A percentile compares a stretch with the other conserved stretches of the same genome.
These are phyloP conservation scores for Erysimum cheiranthoides DNA, from an alignment of 345 rosid species.

Conservation along the genomic window DNA sequence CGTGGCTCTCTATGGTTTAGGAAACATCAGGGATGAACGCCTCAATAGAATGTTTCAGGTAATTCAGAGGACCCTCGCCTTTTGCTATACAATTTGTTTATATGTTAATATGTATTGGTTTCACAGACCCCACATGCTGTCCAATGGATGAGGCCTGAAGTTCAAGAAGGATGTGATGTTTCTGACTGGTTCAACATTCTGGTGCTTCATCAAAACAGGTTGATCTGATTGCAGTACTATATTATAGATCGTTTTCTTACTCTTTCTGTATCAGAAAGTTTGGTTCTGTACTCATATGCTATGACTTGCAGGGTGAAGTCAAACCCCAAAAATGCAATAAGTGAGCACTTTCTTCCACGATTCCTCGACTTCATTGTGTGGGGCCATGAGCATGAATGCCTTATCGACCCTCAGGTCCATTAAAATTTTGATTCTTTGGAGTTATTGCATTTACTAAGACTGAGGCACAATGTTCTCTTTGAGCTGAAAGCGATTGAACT, in stretches of 20 bases:
- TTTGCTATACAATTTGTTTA: slow-evolving; percentile 23
- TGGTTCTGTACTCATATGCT: slow-evolving; percentile 25
- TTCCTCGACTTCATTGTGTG: slow-evolving; percentile 94
- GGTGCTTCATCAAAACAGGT: slow-evolving; percentile 99
- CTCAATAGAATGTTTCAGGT: slow-evolving; percentile 99
- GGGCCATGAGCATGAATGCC: slow-evolving; percentile 99
- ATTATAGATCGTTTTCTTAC: background rate
- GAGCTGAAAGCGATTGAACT: slow-evolving; percentile 51
- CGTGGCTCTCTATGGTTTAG: slow-evolving; percentile 97
- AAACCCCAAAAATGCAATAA: slow-evolving; percentile 97
- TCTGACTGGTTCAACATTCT: slow-evolving; percentile 98
- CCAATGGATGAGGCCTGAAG: slow-evolving; percentile 99
- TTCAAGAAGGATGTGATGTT: slow-evolving; percentile 78
- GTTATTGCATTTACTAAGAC: slow-evolving; percentile 16
- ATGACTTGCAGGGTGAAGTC: slow-evolving; percentile 76
- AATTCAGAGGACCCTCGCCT: slow-evolving; percentile 25
- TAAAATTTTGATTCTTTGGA: slow-evolving; percentile 11
- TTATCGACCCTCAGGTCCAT: slow-evolving; percentile 88
- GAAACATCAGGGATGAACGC: slow-evolving; percentile 97
- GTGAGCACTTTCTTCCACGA: slow-evolving; percentile 95
- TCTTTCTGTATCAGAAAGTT: slow-evolving; percentile 1
- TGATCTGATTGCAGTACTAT: slow-evolving; percentile 20
- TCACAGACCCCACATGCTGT: slow-evolving; percentile 95
- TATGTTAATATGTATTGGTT: slow-evolving; percentile 37
- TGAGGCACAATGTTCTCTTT: slow-evolving; percentile 32